A percentile compares a stretch with the other conserved stretches of the same genome.
Conservation (phyloP, 305 asterid species). For the Striga hermonthica region DNA sequence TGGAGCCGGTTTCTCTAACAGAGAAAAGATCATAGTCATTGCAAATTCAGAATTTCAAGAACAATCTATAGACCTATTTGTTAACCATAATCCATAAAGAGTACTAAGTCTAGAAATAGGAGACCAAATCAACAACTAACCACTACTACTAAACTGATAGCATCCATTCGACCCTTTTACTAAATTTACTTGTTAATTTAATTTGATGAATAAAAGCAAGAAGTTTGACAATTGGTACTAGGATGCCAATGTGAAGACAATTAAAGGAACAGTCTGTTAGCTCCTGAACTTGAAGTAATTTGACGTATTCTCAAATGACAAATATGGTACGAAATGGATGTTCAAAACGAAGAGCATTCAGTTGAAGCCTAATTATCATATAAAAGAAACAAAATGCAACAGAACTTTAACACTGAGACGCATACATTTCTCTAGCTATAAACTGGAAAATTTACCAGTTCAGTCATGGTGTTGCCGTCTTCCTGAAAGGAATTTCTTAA, state of each 20-base stretch:
- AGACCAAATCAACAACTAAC: too few relatives aligned
- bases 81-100: background rate
- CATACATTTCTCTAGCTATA: slow-evolving; percentile 18
- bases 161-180: slow-evolving; percentile 4
- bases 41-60: slow-evolving; percentile 16
- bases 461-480: slow-evolving; percentile 55
- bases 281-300: slow-evolving; percentile 19
- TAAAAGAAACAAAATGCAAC: slow-evolving; percentile 8
- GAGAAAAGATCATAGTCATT: slow-evolving; percentile 14
- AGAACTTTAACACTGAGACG: slow-evolving; percentile 11
- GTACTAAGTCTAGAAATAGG: too few relatives aligned
- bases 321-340: background rate
- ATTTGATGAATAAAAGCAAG: slow-evolving; percentile 11
- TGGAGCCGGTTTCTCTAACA: slow-evolving; percentile 26
- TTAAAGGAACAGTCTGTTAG: slow-evolving; percentile 17
- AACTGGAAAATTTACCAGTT: slow-evolving; percentile 49
- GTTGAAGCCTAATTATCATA: slow-evolving; percentile 11
- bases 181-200: background rate
- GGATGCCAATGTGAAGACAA: slow-evolving; percentile 17
- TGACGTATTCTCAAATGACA: slow-evolving; percentile 15
- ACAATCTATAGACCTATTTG: slow-evolving; percentile 1
- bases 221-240: background rate
- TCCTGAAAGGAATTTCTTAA: slow-evolving; percentile 67
- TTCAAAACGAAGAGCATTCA: slow-evolving; percentile 9
- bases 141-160: background rate